phyloP scores from a whole-genome alignment of 2,329 filamentous ascomycete species.

The Trichoderma asperellum region DNA sequence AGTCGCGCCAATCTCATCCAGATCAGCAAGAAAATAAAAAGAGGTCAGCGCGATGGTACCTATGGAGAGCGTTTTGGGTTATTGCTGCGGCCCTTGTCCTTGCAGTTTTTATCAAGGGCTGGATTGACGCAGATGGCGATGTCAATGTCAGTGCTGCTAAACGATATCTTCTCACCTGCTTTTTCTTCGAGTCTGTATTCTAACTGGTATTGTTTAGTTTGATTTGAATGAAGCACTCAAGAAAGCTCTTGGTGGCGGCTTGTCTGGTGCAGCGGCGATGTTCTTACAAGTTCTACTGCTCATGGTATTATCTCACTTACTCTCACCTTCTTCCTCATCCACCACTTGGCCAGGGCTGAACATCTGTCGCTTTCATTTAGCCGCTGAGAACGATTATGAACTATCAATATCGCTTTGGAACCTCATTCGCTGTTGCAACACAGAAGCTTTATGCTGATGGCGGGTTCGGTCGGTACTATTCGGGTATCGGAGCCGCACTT shows the following conservation, averaged over 20 bases:
- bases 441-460: conserved; percentile 48
- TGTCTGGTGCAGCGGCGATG: conserved; percentile 55
- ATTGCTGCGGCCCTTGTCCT: conserved; percentile 40
- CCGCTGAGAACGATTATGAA: conserved; percentile 56
- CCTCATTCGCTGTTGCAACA: conserved; percentile 46
- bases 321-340: background rate
- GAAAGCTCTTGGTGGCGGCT: conserved; percentile 50
- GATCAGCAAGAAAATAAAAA: conserved; percentile 3
- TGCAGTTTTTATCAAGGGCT: conserved; percentile 49
- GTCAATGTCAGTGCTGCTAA: conserved; percentile 41
- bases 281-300: conserved; percentile 52
- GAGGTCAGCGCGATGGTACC: background rate
- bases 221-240: conserved; percentile 50
- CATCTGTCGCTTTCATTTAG: conserved; percentile 34
- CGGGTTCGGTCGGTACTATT: conserved; percentile 50
- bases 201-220: conserved; percentile 41
- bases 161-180: background rate
- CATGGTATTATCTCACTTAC: conserved; percentile 44
- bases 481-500: conserved; percentile 50
- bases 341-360: background rate
- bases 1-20: background rate
- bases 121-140: conserved; percentile 48
- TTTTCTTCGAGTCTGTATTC: background rate
- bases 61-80: conserved; percentile 38
- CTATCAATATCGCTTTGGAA: conserved; percentile 54